phyloP scores from a whole-genome alignment of 176 grass and related monocot species.

The Leersia perrieri region DNA sequence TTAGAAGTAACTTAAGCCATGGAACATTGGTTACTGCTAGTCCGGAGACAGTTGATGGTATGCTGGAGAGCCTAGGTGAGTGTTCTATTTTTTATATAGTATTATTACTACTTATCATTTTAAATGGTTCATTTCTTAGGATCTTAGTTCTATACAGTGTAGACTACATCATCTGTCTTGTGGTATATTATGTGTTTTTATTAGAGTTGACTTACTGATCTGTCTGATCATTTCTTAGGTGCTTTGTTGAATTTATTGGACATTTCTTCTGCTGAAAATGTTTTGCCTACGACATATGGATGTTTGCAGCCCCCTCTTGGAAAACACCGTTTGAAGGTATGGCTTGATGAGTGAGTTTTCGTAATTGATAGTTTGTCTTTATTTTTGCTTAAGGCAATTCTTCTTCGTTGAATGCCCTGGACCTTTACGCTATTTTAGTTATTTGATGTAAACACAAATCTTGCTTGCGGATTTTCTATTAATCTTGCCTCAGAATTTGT shows the following conservation, averaged over 20 bases:
- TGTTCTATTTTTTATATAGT: slow-evolving; percentile 25
- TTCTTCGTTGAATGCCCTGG: background rate
- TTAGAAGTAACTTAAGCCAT: slow-evolving; percentile 75
- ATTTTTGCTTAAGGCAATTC: background rate
- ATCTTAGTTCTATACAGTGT: background rate
- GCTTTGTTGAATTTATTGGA: slow-evolving; percentile 70
- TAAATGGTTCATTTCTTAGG: background rate
- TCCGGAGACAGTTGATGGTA: slow-evolving; percentile 73
- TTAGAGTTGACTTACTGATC: background rate
- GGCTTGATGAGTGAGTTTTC: background rate
- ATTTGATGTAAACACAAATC: slow-evolving; percentile 12
- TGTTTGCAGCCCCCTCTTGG: slow-evolving; percentile 66
- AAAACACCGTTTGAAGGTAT: slow-evolving; percentile 80
- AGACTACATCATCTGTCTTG: background rate
- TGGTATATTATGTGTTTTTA: background rate
- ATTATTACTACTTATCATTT: background rate
- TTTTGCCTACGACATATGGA: slow-evolving; percentile 75
- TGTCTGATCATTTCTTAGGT: slow-evolving; percentile 41
- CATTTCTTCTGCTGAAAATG: slow-evolving; percentile 42
- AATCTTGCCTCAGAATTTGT: background rate
- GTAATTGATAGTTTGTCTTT: background rate
- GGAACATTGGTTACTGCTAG: slow-evolving; percentile 65
- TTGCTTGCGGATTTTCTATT: slow-evolving; percentile 15
- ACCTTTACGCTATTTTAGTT: background rate
- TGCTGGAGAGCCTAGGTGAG: slow-evolving; percentile 71